Percentiles rank a stretch among this genome's conserved stretches.
Evolutionary conservation across 1,284 basidiomycete genomes (phyloP).

Genomic region (Cutaneotrichosporon sp.): DNA sequence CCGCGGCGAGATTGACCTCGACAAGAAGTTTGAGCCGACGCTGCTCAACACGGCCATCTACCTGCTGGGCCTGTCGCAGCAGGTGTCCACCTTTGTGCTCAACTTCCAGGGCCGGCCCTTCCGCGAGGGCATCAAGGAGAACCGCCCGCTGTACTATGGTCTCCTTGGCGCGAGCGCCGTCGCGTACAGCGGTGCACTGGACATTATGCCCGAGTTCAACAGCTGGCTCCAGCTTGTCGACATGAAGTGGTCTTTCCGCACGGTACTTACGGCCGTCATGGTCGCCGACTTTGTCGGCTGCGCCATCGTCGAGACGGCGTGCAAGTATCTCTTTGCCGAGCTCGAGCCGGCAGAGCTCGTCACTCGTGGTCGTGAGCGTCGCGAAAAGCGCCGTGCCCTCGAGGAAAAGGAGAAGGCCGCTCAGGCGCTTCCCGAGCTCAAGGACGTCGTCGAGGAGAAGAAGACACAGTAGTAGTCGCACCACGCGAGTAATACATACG

Average conservation of each 20-base stretch:
- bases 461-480: constrained; percentile 19
- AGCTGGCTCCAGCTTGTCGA: constrained; percentile 95
- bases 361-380: constrained; percentile 70
- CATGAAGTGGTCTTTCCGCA: constrained; percentile 73
- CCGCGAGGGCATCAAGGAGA: constrained; percentile 91
- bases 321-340: constrained; percentile 84
- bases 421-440: constrained; percentile 18
- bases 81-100: constrained; percentile 93
- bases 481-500: no score
- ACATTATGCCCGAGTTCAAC: constrained; percentile 92
- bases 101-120: constrained; percentile 97
- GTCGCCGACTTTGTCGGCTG: constrained; percentile 81
- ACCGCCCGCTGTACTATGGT: constrained; percentile 83
- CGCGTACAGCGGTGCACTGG: constrained; percentile 86
- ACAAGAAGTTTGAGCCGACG: constrained; percentile 89
- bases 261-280: constrained; percentile 73
- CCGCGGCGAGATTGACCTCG: constrained; percentile 76
- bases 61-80: constrained; percentile 84
- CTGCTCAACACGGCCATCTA: constrained; percentile 92
- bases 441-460: constrained; percentile 19
- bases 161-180: constrained; percentile 78
- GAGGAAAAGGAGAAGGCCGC: constrained; percentile 29
- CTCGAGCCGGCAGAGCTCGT: constrained; percentile 80
- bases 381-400: constrained; percentile 51
- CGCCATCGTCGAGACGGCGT: constrained; percentile 72